Percentiles rank a stretch among this genome's conserved stretches.
Conservation (phyloP, 768 basidiomycete species). For the Harrya chromipes region DNA sequence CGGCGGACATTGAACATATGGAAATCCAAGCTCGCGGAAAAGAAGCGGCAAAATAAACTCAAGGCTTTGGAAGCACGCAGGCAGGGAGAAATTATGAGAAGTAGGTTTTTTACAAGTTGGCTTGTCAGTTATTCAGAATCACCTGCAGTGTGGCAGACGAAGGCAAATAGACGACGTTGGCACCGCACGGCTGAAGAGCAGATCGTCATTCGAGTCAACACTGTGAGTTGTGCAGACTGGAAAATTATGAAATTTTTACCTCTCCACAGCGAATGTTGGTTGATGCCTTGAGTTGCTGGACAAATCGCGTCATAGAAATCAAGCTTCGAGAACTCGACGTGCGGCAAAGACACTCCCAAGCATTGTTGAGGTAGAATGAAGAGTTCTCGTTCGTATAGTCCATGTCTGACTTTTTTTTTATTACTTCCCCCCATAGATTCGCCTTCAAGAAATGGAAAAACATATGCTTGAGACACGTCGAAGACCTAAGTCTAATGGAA, state of each 20-base stretch:
- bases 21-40: conserved; percentile 45
- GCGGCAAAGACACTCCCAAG: conserved; percentile 42
- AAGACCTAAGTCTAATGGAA: conserved; percentile 77
- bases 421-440: conserved; percentile 35
- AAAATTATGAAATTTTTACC: conserved; percentile 1
- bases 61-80: conserved; percentile 40
- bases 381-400: conserved; percentile 8
- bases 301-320: conserved; percentile 65
- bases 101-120: conserved; percentile 28
- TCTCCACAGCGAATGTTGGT: conserved; percentile 48
- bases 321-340: conserved; percentile 73
- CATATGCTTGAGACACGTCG: conserved; percentile 57
- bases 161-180: conserved; percentile 37
- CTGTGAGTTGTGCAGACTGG: conserved; percentile 31
- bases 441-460: conserved; percentile 71
- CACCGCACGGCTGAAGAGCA: conserved; percentile 43
- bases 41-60: conserved; percentile 43
- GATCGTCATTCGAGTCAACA: conserved; percentile 38
- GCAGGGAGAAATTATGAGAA: conserved; percentile 27
- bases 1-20: conserved; percentile 49
- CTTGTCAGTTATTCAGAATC: conserved; percentile 3
- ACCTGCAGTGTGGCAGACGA: conserved; percentile 46
- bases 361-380: conserved; percentile 35
- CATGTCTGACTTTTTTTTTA: conserved; percentile 1
- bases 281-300: conserved; percentile 58